Percentiles rank a stretch among this genome's conserved stretches.
Conservation (phyloP, 345 rosid species). For the Erysimum cheiranthoides region DNA sequence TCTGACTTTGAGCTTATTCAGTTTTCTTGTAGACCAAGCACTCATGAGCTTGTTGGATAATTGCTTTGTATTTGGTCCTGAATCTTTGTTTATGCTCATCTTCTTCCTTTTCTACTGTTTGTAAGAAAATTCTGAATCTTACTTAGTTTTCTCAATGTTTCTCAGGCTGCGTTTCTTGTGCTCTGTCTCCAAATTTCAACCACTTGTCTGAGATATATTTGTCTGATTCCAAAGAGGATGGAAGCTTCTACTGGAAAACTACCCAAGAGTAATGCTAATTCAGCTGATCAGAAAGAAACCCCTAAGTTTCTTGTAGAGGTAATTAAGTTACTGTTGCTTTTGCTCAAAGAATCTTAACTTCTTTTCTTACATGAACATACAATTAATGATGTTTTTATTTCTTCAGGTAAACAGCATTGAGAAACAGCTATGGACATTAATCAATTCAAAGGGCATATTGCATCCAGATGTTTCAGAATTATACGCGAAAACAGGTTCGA, state of each 20-base stretch:
- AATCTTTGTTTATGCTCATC: not conserved
- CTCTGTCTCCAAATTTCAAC: constrained; percentile 6
- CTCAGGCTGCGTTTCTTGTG: constrained; percentile 29
- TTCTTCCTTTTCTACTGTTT: not conserved
- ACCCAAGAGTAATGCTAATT: constrained; percentile 14
- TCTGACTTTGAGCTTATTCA: constrained; percentile 16
- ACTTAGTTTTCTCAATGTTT: constrained; percentile 9
- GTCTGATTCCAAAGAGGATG: constrained; percentile 26
- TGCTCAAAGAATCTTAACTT: constrained; percentile 13
- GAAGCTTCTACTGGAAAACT: constrained; percentile 29
- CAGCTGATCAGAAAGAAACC: constrained; percentile 55
- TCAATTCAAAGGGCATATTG: constrained; percentile 59
- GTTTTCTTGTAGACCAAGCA: constrained; percentile 34
- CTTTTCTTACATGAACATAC: not conserved
- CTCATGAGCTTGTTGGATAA: not conserved
- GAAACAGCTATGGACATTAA: constrained; percentile 66
- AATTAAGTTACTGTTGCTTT: constrained; percentile 36
- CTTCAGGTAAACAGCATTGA: constrained; percentile 67
- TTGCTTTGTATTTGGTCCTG: constrained; percentile 15
- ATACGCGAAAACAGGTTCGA: constrained; percentile 66
- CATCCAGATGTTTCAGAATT: constrained; percentile 60
- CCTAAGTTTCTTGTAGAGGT: constrained; percentile 63
- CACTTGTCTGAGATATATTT: constrained; percentile 18
- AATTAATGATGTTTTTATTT: constrained; percentile 13
- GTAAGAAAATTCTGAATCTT: constrained; percentile 18